A percentile compares a stretch with the other conserved stretches of the same genome.
Conservation (phyloP, 163 green algal species). For the Chloroidium sp. region DNA sequence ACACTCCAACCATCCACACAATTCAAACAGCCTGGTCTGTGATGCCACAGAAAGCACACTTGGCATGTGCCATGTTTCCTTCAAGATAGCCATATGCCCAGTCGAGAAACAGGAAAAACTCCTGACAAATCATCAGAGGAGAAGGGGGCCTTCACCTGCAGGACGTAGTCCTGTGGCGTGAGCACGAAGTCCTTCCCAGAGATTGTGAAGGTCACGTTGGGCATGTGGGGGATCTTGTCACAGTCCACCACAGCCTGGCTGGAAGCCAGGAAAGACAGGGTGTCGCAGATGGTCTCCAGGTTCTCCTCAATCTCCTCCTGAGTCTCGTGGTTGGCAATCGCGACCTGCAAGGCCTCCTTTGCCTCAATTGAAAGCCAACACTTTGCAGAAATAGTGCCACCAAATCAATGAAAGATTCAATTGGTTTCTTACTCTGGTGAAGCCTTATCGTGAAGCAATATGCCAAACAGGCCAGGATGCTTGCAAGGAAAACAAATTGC, state of each 20-base stretch:
- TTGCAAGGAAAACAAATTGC: too few relatives aligned
- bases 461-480: too few relatives aligned
- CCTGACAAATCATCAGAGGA: too few relatives aligned
- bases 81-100: too few relatives aligned
- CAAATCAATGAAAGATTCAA: too few relatives aligned
- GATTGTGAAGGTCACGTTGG: conserved; percentile 77
- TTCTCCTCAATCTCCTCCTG: conserved; percentile 53
- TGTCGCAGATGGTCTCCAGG: conserved; percentile 45
- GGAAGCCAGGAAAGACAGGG: conserved; percentile 28
- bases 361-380: neutral
- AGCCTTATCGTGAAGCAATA: too few relatives aligned
- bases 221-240: conserved; percentile 62
- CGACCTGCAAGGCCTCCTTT: conserved; percentile 50
- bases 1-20: neutral
- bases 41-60: too few relatives aligned
- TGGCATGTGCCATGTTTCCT: too few relatives aligned
- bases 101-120: too few relatives aligned
- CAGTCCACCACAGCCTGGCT: conserved; percentile 77
- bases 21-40: too few relatives aligned
- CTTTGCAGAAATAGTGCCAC: neutral
- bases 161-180: conserved; percentile 81
- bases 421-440: too few relatives aligned
- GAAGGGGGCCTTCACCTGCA: conserved; percentile 42
- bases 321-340: conserved; percentile 79
- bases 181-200: conserved; percentile 69